Conservation (phyloP, 805 yeast genomes). For the Yarrowia keelungensis region DNA sequence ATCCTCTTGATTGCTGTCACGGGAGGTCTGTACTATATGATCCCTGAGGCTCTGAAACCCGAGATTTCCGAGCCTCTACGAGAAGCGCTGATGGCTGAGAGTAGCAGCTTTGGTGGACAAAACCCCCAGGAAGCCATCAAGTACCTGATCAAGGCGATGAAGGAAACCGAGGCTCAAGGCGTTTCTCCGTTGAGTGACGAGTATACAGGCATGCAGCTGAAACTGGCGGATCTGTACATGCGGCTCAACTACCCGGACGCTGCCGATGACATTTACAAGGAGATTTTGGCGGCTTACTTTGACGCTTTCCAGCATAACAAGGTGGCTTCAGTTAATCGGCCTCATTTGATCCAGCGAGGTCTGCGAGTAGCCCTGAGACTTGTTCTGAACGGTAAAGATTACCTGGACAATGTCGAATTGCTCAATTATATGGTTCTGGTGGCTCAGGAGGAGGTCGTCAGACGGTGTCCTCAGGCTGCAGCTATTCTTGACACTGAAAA, state of each 20-base stretch:
- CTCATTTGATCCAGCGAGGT: slow-evolving; percentile 72
- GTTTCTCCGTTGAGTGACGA: slow-evolving; percentile 72
- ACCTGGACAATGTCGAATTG: slow-evolving; percentile 58
- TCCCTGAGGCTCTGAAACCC: slow-evolving; percentile 48
- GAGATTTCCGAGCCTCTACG: slow-evolving; percentile 75
- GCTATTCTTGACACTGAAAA: slow-evolving; percentile 36
- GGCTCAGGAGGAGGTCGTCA: slow-evolving; percentile 68
- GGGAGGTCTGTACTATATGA: too few relatives aligned
- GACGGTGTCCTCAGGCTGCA: slow-evolving; percentile 46
- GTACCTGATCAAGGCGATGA: slow-evolving; percentile 75
- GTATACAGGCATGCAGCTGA: slow-evolving; percentile 89
- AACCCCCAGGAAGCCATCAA: slow-evolving; percentile 73
- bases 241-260: slow-evolving; percentile 65
- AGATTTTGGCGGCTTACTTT: slow-evolving; percentile 63
- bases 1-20: neutral
- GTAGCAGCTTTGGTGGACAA: slow-evolving; percentile 62
- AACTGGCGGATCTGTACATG: slow-evolving; percentile 87
- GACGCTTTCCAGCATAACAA: slow-evolving; percentile 59
- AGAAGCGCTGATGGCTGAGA: slow-evolving; percentile 83
- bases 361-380: slow-evolving; percentile 70
- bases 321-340: slow-evolving; percentile 51
- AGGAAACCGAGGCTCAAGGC: slow-evolving; percentile 62
- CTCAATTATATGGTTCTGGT: slow-evolving; percentile 57
- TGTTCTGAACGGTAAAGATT: slow-evolving; percentile 56
- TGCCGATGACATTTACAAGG: slow-evolving; percentile 72